phyloP scores from a whole-genome alignment of 108 stramenopile species.

The Stephanodiscus triporus region DNA sequence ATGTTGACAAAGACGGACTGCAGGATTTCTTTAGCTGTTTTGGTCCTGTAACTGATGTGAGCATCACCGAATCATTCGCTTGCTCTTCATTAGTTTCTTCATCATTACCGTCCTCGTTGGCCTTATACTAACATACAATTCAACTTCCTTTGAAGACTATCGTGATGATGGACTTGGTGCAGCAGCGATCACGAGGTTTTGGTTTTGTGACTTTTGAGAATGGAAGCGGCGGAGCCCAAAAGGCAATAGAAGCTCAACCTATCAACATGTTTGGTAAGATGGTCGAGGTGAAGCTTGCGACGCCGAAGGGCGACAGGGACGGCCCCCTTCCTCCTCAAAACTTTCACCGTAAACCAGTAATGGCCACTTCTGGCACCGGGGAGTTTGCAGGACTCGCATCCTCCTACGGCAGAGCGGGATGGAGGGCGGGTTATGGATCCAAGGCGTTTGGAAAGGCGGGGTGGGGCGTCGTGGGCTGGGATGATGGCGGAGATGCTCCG shows the following conservation, averaged over 20 bases:
- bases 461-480: constrained; percentile 86
- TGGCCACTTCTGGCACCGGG: constrained; percentile 54
- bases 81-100: neutral
- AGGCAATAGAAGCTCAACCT: constrained; percentile 78
- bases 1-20: constrained; percentile 79
- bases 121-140: neutral
- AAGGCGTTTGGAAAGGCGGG: constrained; percentile 84
- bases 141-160: constrained; percentile 44
- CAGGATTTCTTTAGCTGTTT: constrained; percentile 86
- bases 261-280: constrained; percentile 72
- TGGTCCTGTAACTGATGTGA: constrained; percentile 73
- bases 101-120: neutral
- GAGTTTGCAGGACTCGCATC: constrained; percentile 87
- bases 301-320: constrained; percentile 75
- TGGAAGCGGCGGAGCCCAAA: constrained; percentile 78
- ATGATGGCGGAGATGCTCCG: constrained; percentile 67
- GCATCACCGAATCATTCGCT: neutral
- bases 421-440: constrained; percentile 87
- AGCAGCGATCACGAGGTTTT: constrained; percentile 82
- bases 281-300: constrained; percentile 89
- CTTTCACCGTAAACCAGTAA: constrained; percentile 69
- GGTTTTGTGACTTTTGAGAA: constrained; percentile 92
- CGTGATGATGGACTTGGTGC: constrained; percentile 84
- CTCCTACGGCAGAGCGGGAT: constrained; percentile 79
- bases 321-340: constrained; percentile 32